These are phyloP conservation scores for Zostera marina DNA, from an alignment of 116 monocot genomes.

Conservation along the genomic window DNA sequence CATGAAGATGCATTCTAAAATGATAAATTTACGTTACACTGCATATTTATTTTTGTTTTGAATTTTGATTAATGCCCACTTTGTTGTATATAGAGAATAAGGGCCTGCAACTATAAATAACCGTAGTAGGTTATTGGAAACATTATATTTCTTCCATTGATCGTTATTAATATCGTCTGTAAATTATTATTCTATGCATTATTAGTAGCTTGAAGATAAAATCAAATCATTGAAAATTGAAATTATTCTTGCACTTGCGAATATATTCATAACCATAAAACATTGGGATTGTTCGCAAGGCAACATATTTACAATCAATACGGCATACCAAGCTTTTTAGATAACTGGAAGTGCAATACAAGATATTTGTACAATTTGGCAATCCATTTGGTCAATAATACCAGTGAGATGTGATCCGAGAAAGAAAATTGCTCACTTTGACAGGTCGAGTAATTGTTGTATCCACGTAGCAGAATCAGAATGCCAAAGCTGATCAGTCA, in stretches of 20 bases:
- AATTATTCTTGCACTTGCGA: no score
- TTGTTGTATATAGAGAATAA: background rate
- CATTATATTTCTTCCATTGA: background rate
- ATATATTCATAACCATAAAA: no score
- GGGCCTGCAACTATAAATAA: background rate
- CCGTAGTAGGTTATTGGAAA: background rate
- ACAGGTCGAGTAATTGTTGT: background rate
- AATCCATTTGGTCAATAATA: no score
- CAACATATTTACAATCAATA: no score
- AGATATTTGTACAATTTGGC: no score
- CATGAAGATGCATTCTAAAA: background rate
- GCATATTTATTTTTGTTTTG: background rate
- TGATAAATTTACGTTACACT: background rate
- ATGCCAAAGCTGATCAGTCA: conserved; percentile 2
- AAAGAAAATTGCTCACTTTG: no score
- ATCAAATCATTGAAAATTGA: no score
- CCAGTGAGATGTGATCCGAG: no score
- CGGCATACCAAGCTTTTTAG: no score
- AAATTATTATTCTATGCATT: background rate
- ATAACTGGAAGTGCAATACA: no score
- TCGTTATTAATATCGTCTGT: background rate
- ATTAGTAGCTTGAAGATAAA: background rate
- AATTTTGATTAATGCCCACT: background rate
- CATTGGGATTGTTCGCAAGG: no score
- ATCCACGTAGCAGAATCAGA: background rate